Conservation (phyloP, 805 yeast species). For the Candida loeiensis region DNA sequence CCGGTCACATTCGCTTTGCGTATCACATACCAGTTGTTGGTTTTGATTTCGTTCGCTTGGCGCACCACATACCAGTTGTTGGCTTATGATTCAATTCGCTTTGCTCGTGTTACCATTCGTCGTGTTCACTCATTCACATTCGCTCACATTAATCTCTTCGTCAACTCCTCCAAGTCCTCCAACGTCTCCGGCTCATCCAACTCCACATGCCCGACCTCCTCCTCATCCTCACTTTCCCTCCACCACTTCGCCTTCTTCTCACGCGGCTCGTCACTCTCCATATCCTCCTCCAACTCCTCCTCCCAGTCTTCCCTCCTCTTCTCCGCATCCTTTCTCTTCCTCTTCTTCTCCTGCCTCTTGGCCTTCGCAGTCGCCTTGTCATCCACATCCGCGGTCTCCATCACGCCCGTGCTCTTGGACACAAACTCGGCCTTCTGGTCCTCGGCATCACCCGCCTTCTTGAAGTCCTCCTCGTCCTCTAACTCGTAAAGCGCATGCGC, state of each 20-base stretch:
- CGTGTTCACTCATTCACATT: too few relatives aligned
- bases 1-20: too few relatives aligned
- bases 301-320: conserved; percentile 42
- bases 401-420: conserved; percentile 57
- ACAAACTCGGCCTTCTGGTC: conserved; percentile 68
- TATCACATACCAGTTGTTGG: too few relatives aligned
- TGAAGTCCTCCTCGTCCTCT: conserved; percentile 85
- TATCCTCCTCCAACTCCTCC: conserved; percentile 42
- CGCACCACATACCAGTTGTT: too few relatives aligned
- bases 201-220: conserved; percentile 51
- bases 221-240: conserved; percentile 23
- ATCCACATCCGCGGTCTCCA: conserved; percentile 67
- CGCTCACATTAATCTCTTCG: conserved; percentile 52
- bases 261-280: conserved; percentile 38
- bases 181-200: conserved; percentile 85
- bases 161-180: conserved; percentile 90
- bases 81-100: too few relatives aligned
- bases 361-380: conserved; percentile 77
- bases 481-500: conserved; percentile 91
- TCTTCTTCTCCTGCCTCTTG: conserved; percentile 82
- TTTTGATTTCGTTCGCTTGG: too few relatives aligned
- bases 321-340: conserved; percentile 80
- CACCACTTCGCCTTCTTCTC: conserved; percentile 50
- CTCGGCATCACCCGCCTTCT: conserved; percentile 64
- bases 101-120: too few relatives aligned